phyloP scores from a whole-genome alignment of 352 stramenopile species.

The Phytophthora brassicae region DNA sequence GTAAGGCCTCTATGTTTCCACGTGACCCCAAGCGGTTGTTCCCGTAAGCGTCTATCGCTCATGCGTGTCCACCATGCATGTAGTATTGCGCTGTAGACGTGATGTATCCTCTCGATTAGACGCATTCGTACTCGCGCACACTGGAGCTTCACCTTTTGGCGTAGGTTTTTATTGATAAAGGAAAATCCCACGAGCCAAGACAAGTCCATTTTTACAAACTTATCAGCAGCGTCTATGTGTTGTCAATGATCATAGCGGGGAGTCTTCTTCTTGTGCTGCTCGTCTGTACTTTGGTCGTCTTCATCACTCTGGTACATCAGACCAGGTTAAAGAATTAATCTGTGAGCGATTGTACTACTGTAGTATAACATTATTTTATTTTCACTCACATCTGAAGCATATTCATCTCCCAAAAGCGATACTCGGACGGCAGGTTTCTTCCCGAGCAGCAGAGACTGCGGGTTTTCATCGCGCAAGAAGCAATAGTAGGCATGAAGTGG shows the following conservation, averaged over 20 bases:
- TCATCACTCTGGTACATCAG: conserved; percentile 22
- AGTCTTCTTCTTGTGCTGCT: conserved; percentile 5
- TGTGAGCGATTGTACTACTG: no score
- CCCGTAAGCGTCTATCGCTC: conserved; percentile 37
- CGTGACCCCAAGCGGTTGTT: conserved; percentile 92
- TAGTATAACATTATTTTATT: no score
- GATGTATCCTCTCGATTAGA: conserved; percentile 5
- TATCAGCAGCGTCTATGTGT: no score
- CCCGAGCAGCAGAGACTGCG: conserved; percentile 1
- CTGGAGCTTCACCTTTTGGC: conserved; percentile 11
- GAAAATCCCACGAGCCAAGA: conserved; percentile 16
- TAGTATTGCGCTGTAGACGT: conserved; percentile 13
- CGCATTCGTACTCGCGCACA: conserved; percentile 14
- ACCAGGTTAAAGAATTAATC: no score
- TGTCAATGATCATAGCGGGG: conserved; percentile 1
- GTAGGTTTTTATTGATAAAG: conserved; percentile 20
- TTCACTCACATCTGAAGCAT: conserved; percentile 36
- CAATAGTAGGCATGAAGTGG: conserved; percentile 47
- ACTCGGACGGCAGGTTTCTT: conserved; percentile 1
- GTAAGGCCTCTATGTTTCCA: conserved; percentile 99
- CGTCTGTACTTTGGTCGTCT: conserved; percentile 2
- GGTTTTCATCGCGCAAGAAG: conserved; percentile 46
- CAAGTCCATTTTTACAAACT: conserved; percentile 2
- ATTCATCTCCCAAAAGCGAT: conserved; percentile 45
- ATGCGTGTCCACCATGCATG: conserved; percentile 13